Conservation (phyloP, 192 early-diverging fungal species). For the Chytriomyces confervae region DNA sequence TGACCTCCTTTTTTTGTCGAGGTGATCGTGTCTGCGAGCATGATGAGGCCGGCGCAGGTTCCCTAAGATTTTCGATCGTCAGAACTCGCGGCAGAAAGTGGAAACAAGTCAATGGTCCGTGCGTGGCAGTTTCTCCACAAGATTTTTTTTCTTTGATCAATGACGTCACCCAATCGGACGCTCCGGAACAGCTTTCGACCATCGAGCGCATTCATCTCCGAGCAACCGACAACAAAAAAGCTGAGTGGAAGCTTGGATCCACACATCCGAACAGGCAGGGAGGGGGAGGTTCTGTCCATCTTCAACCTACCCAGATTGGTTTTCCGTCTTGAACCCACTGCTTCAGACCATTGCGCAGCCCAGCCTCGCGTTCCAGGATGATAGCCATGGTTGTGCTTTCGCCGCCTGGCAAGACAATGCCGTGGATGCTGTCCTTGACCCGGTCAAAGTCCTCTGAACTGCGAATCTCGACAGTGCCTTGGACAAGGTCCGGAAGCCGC, state of each 20-base stretch:
- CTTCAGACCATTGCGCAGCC: conserved; percentile 77
- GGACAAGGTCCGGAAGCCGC: conserved; percentile 64
- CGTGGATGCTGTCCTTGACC: conserved; percentile 65
- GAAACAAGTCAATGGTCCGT: too few relatives aligned
- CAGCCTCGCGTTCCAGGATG: conserved; percentile 81
- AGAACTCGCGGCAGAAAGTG: too few relatives aligned
- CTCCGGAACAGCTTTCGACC: too few relatives aligned
- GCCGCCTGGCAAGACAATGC: conserved; percentile 92
- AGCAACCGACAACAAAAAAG: too few relatives aligned
- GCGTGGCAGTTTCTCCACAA: too few relatives aligned
- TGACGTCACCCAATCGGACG: too few relatives aligned
- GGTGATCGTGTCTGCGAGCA: conserved; percentile 78
- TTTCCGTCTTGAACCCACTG: conserved; percentile 78
- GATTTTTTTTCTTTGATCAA: too few relatives aligned
- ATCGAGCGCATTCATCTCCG: too few relatives aligned
- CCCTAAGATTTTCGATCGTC: conserved; percentile 53
- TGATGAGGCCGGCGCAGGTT: conserved; percentile 96
- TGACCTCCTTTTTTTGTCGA: conserved; percentile 87
- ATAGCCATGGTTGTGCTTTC: conserved; percentile 94
- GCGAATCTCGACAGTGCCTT: conserved; percentile 64
- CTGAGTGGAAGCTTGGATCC: too few relatives aligned
- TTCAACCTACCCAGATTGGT: conserved; percentile 68
- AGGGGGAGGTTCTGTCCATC: not conserved
- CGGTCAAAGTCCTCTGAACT: conserved; percentile 71
- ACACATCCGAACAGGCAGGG: too few relatives aligned